A percentile compares a stretch with the other conserved stretches of the same genome.
Conservation (phyloP, 768 basidiomycete genomes). For the Psilocybe sp. region DNA sequence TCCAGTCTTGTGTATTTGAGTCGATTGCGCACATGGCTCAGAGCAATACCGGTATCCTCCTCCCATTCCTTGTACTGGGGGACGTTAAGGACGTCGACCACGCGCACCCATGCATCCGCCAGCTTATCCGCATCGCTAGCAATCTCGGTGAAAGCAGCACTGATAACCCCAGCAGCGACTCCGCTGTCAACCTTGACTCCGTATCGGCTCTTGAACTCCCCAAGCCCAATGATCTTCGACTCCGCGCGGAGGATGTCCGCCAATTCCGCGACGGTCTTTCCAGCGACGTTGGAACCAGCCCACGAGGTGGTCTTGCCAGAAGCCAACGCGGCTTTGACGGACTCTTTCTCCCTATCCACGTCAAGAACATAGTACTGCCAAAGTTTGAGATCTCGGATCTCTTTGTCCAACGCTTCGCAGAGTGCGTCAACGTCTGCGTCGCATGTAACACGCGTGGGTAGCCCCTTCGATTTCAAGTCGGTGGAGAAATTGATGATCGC, state of each 20-base stretch:
- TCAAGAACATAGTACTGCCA: constrained; percentile 97
- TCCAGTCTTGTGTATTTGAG: constrained; percentile 82
- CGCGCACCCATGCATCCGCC: constrained; percentile 67
- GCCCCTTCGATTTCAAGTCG: constrained; percentile 56
- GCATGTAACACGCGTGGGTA: constrained; percentile 70
- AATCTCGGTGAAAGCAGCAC: constrained; percentile 58
- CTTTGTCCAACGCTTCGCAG: constrained; percentile 56
- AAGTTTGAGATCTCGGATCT: constrained; percentile 64
- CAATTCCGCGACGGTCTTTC: constrained; percentile 62
- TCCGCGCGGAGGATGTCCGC: constrained; percentile 58
- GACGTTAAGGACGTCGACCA: constrained; percentile 88
- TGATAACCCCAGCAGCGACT: constrained; percentile 71
- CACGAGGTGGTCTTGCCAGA: constrained; percentile 49
- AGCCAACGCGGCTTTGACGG: constrained; percentile 53
- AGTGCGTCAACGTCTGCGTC: constrained; percentile 68
- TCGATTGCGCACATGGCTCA: constrained; percentile 73
- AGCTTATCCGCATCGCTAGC: constrained; percentile 45
- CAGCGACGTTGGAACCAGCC: constrained; percentile 55
- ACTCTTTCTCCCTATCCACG: constrained; percentile 56
- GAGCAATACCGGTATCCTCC: constrained; percentile 71
- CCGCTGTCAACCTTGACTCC: constrained; percentile 60
- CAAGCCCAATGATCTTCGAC: constrained; percentile 56
- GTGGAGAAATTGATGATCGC: constrained; percentile 81
- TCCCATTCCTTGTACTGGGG: constrained; percentile 86
- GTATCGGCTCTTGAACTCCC: constrained; percentile 62